Evolutionary conservation across 495 filamentous ascomycete species (phyloP).

Genomic region (Cenococcum geophilum): DNA sequence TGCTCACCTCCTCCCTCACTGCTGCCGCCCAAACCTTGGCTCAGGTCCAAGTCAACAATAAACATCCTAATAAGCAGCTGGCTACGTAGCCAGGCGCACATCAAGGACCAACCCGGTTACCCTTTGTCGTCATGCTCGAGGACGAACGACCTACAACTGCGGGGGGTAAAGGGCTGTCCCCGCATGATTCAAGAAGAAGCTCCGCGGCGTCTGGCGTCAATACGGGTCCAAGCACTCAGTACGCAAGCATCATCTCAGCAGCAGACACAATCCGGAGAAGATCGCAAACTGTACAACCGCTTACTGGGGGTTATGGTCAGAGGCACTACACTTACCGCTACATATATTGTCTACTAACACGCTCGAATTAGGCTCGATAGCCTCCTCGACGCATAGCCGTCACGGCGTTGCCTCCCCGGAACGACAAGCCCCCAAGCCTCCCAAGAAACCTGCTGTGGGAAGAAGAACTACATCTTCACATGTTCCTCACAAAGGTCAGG

Average conservation of each 20-base stretch:
- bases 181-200: slow-evolving; percentile 9
- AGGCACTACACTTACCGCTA: neutral
- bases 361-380: slow-evolving; percentile 24
- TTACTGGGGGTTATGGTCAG: slow-evolving; percentile 23
- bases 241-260: slow-evolving; percentile 8
- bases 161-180: slow-evolving; percentile 7
- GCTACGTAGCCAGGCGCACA: slow-evolving; percentile 16
- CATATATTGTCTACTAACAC: neutral
- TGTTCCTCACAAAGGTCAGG: slow-evolving; percentile 70
- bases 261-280: slow-evolving; percentile 21
- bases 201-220: slow-evolving; percentile 10
- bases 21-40: neutral
- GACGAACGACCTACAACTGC: slow-evolving; percentile 13
- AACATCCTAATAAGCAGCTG: slow-evolving; percentile 19
- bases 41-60: neutral
- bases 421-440: slow-evolving; percentile 36
- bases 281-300: slow-evolving; percentile 14
- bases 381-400: slow-evolving; percentile 16
- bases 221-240: slow-evolving; percentile 2
- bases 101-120: neutral
- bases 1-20: neutral
- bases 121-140: slow-evolving; percentile 24
- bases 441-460: slow-evolving; percentile 64
- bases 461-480: slow-evolving; percentile 70
- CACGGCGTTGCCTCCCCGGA: slow-evolving; percentile 20